phyloP scores from a whole-genome alignment of 1,139 yeast genomes.

The Taphrina betulina region DNA sequence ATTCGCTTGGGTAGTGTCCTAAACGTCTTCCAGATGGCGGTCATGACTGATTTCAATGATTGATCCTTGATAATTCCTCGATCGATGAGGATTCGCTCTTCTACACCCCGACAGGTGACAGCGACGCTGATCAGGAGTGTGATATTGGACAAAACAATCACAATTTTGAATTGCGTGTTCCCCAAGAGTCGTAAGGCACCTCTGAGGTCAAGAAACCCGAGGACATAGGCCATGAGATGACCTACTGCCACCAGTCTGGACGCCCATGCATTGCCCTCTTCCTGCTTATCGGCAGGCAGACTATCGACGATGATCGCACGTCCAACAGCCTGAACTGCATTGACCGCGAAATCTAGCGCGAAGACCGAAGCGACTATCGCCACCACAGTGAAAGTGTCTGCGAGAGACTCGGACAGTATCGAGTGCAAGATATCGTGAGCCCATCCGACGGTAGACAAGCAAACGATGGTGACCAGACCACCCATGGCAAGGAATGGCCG shows the following conservation, averaged over 20 bases:
- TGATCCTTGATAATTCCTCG: slow-evolving; percentile 3
- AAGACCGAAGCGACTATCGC: slow-evolving; percentile 44
- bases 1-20: slow-evolving; percentile 49
- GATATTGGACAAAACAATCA: slow-evolving; percentile 51
- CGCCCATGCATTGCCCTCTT: slow-evolving; percentile 68
- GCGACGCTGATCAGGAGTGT: slow-evolving; percentile 48
- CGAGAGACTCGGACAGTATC: slow-evolving; percentile 38
- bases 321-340: slow-evolving; percentile 44
- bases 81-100: slow-evolving; percentile 51
- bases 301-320: slow-evolving; percentile 39
- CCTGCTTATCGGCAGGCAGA: slow-evolving; percentile 51
- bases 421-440: slow-evolving; percentile 46
- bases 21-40: slow-evolving; percentile 41
- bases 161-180: slow-evolving; percentile 53
- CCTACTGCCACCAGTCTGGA: slow-evolving; percentile 64
- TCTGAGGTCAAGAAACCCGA: slow-evolving; percentile 51
- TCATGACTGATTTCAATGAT: slow-evolving; percentile 41
- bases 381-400: slow-evolving; percentile 35
- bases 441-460: slow-evolving; percentile 52
- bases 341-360: slow-evolving; percentile 56
- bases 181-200: slow-evolving; percentile 47
- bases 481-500: slow-evolving; percentile 59
- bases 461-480: slow-evolving; percentile 49
- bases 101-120: slow-evolving; percentile 48
- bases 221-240: slow-evolving; percentile 55